phyloP scores from a whole-genome alignment of 345 rosid species.

The Ceriops decandra region DNA sequence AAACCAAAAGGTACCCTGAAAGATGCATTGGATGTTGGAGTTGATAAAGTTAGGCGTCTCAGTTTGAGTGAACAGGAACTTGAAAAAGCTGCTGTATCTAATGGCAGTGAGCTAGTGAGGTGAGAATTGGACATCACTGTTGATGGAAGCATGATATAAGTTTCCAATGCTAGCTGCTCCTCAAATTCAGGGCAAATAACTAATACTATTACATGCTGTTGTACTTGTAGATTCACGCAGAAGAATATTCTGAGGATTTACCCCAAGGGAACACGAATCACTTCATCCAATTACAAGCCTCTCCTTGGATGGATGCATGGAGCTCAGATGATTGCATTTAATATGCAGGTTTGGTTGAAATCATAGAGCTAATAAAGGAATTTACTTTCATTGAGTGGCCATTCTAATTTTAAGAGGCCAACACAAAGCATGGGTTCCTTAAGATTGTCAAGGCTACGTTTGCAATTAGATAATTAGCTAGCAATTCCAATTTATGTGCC shows the following conservation, averaged over 20 bases:
- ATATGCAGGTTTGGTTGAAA: slow-evolving; percentile 62
- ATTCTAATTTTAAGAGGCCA: background rate
- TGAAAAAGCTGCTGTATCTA: slow-evolving; percentile 46
- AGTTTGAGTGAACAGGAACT: slow-evolving; percentile 67
- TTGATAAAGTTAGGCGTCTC: slow-evolving; percentile 48
- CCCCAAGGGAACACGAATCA: slow-evolving; percentile 85
- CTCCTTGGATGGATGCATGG: slow-evolving; percentile 73
- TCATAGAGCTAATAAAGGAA: background rate
- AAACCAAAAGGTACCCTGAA: slow-evolving; percentile 49
- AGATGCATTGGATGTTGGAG: slow-evolving; percentile 34
- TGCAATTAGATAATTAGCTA: background rate
- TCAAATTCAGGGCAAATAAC: background rate
- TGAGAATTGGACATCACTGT: slow-evolving; percentile 14
- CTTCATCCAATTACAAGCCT: slow-evolving; percentile 72
- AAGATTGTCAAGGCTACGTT: background rate
- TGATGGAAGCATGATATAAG: background rate
- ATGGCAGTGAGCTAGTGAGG: slow-evolving; percentile 58
- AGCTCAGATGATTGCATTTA: slow-evolving; percentile 85
- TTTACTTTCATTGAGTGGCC: background rate
- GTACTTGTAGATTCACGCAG: slow-evolving; percentile 60
- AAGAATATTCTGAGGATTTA: slow-evolving; percentile 69
- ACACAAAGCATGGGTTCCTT: background rate
- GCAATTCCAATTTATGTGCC: background rate
- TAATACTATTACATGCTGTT: slow-evolving; percentile 2
- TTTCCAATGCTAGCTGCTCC: background rate